Evolutionary conservation across 305 asterid genomes (phyloP).

Genomic region (Rubia peregrina): DNA sequence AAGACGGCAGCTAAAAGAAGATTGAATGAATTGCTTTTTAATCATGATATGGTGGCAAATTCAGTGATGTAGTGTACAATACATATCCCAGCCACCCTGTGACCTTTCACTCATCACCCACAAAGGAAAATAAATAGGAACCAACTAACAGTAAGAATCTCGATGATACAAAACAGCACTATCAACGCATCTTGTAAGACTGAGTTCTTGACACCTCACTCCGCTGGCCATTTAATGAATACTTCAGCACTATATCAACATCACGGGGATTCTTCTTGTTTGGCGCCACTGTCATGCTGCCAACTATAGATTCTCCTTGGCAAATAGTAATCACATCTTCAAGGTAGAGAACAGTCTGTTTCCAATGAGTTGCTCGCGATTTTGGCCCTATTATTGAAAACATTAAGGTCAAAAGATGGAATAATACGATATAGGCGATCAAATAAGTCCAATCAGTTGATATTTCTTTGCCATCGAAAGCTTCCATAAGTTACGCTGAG

Average conservation of each 20-base stretch:
- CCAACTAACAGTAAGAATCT: neutral
- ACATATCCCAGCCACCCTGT: neutral
- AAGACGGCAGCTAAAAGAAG: neutral
- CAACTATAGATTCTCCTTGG: conserved; percentile 68
- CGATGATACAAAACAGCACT: neutral
- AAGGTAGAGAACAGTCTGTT: conserved; percentile 84
- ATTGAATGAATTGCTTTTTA: neutral
- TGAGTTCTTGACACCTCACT: conserved; percentile 70
- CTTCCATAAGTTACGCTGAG: neutral
- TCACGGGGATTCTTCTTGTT: conserved; percentile 94
- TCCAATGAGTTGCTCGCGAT: conserved; percentile 91
- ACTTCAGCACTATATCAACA: conserved; percentile 70
- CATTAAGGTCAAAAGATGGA: neutral
- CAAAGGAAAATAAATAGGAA: neutral
- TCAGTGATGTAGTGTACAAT: neutral
- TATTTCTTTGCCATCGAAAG: neutral
- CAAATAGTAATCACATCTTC: conserved; percentile 81
- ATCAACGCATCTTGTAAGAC: conserved; percentile 68
- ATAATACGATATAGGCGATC: neutral
- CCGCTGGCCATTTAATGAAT: conserved; percentile 60
- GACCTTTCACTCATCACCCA: neutral
- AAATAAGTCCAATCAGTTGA: neutral
- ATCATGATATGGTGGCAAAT: neutral
- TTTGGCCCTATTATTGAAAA: conserved; percentile 53
- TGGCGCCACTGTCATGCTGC: conserved; percentile 68